These are phyloP conservation scores for Pleurotus salmoneostramineus DNA, from an alignment of 768 basidiomycete genomes.

Conservation along the genomic window DNA sequence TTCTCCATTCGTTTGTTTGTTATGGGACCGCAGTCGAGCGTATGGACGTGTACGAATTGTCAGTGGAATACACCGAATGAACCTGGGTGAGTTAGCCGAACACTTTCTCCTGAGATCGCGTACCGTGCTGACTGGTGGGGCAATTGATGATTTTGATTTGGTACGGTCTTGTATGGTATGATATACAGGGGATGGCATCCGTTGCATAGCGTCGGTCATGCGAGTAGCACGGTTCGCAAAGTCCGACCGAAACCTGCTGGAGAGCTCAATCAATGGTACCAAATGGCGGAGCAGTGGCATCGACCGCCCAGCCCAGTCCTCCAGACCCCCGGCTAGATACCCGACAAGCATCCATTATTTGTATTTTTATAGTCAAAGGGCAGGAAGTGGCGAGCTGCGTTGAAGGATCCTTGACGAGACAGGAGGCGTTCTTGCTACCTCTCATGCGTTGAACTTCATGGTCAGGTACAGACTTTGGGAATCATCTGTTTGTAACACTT, in stretches of 20 bases:
- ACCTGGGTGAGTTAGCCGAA: background rate
- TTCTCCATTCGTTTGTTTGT: conserved; percentile 3
- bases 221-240: background rate
- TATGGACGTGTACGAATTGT: background rate
- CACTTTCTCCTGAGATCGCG: background rate
- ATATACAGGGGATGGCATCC: background rate
- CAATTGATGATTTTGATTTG: too few relatives aligned
- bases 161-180: background rate
- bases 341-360: background rate
- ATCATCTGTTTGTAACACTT: too few relatives aligned
- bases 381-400: too few relatives aligned
- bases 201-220: background rate
- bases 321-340: background rate
- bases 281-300: conserved; percentile 4
- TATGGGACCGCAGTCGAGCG: background rate
- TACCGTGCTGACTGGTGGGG: too few relatives aligned
- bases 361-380: background rate
- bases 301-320: background rate
- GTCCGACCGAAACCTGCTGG: background rate
- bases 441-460: too few relatives aligned
- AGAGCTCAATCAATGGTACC: background rate
- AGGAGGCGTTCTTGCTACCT: too few relatives aligned
- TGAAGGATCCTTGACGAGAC: too few relatives aligned
- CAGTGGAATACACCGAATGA: conserved; percentile 1
- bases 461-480: too few relatives aligned